phyloP scores from a whole-genome alignment of 208 protist species.

The Leishmania aethiopica region DNA sequence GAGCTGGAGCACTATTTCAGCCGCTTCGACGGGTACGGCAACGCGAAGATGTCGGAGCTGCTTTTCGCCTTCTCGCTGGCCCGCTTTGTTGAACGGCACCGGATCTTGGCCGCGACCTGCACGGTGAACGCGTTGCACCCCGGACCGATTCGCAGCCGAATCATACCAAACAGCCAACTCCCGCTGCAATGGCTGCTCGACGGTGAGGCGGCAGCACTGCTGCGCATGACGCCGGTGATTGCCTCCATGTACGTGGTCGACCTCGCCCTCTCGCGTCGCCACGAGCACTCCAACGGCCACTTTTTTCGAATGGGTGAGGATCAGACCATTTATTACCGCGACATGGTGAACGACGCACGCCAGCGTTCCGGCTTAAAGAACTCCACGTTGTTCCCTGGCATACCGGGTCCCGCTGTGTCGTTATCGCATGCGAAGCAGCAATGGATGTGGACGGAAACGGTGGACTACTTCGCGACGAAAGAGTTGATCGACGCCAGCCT shows the following conservation, averaged over 20 bases:
- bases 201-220: constrained; percentile 38
- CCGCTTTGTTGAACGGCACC: constrained; percentile 42
- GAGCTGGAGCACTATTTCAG: constrained; percentile 30
- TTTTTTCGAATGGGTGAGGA: constrained; percentile 84
- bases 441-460: constrained; percentile 50
- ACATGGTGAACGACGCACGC: constrained; percentile 25
- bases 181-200: constrained; percentile 47
- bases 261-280: constrained; percentile 54
- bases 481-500: constrained; percentile 20
- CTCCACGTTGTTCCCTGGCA: constrained; percentile 57
- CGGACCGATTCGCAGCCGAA: constrained; percentile 45
- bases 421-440: constrained; percentile 44
- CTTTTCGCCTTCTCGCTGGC: constrained; percentile 69
- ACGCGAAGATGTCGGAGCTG: constrained; percentile 71
- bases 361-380: constrained; percentile 55
- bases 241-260: constrained; percentile 62
- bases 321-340: constrained; percentile 39
- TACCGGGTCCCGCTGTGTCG: constrained; percentile 45
- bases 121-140: constrained; percentile 64
- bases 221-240: constrained; percentile 63
- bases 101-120: constrained; percentile 43
- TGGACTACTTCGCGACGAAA: constrained; percentile 43
- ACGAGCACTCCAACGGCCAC: constrained; percentile 61
- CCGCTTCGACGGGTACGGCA: constrained; percentile 50
- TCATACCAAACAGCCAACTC: constrained; percentile 43